Evolutionary conservation across 208 protist genomes (phyloP), one percentile per base, ranked within the genome.

Genomic region (Acanthamoeba sp.): DNA sequence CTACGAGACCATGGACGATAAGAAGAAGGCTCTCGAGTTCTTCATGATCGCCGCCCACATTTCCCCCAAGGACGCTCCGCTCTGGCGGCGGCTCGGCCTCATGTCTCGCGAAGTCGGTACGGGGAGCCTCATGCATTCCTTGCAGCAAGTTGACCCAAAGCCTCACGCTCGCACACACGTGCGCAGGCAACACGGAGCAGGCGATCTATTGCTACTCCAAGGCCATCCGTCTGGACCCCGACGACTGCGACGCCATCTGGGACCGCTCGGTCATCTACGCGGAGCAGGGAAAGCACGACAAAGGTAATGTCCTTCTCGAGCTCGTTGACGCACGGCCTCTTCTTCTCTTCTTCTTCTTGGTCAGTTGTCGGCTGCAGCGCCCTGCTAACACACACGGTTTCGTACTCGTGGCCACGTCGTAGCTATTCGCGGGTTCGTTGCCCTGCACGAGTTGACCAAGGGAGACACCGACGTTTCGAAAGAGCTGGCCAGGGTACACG

Each of bases 11-110:
- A 80, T 96, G 52, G 50, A 48, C 40, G 66, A 95, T 29, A 40
- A 38, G 38, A 92, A 95, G 48, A 96, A 95, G 38, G 93, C 95
- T 18, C 45, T 95, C 5, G 95, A 96, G 32, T 95, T 94, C 73
- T 96, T 71, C 48, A 76, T 96, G 38, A 96, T 96, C 66, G 95
- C 94, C 42, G 95, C 94, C 62, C 87, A 94, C 69, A 62, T 96
- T 22, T 50, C 94, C 1, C 88, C 94, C 40, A 88, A 64, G 40
- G 94, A 96, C 78, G 42, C 66, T 59, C 32, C 50, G 12, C 42
- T 95, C n/a, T 96, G 95, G 95, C 38, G 55, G 29, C 40, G 94
- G 16, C 45, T 94, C n/a, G 66, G 45, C 45, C 36, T 82, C 64
- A 93, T 95, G 71, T 94, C 94, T 22, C 40, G 89, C 5, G 48